Conservation (phyloP, 176 grass and related monocot species). For the Phyllostachys edulis region DNA sequence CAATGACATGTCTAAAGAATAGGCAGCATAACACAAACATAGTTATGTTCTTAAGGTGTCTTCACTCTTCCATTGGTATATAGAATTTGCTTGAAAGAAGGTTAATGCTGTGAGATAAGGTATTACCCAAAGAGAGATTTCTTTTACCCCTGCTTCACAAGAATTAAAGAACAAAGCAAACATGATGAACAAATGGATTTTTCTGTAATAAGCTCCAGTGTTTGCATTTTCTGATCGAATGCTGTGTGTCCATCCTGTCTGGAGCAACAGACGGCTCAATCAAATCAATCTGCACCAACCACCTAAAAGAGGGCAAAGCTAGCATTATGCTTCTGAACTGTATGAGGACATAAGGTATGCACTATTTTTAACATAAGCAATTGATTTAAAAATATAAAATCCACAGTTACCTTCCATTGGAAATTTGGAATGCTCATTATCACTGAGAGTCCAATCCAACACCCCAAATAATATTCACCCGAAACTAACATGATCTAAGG, state of each 20-base stretch:
- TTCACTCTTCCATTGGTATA: slow-evolving; percentile 26
- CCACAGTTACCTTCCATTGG: neutral
- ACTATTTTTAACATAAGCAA: neutral
- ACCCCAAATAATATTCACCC: neutral
- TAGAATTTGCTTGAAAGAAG: neutral
- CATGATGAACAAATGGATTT: neutral
- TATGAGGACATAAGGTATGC: neutral
- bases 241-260: neutral
- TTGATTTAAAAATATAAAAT: neutral
- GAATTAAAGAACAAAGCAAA: slow-evolving; percentile 20
- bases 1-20: neutral
- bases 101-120: neutral
- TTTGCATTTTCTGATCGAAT: neutral
- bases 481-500: neutral
- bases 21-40: neutral
- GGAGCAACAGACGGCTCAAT: neutral
- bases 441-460: slow-evolving; percentile 8
- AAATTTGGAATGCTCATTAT: slow-evolving; percentile 3
- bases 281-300: slow-evolving; percentile 6
- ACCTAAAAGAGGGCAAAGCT: slow-evolving; percentile 14
- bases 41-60: neutral
- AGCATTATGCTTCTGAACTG: neutral
- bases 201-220: neutral
- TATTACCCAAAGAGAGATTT: neutral
- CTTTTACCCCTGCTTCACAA: neutral